Percentiles rank a stretch among this genome's conserved stretches.
phyloP scores from a whole-genome alignment of 2,329 filamentous ascomycete species.

The Xylariaceae sp. region DNA sequence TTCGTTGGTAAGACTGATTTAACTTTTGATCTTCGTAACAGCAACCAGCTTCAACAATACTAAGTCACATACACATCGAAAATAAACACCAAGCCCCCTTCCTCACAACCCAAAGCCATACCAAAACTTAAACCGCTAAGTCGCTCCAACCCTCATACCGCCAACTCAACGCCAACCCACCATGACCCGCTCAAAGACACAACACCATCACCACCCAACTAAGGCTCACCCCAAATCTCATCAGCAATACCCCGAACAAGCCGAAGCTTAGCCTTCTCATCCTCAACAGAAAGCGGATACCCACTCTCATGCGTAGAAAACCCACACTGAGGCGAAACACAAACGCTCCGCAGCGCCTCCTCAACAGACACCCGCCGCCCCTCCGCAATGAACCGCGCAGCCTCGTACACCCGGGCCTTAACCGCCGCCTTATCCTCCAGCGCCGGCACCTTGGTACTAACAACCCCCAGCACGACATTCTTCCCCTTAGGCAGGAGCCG shows the following conservation, averaged over 20 bases:
- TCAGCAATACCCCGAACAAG: constrained; percentile 69
- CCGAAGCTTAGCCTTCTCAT: constrained; percentile 69
- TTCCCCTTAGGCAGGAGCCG: constrained; percentile 57
- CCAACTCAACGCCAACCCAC: background rate
- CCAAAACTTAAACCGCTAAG: no score
- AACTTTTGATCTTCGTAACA: no score
- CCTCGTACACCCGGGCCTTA: constrained; percentile 55
- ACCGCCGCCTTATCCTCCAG: constrained; percentile 62
- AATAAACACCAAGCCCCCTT: no score
- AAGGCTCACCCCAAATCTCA: constrained; percentile 60
- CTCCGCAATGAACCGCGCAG: constrained; percentile 65
- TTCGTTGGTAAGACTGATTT: background rate
- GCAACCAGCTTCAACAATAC: no score
- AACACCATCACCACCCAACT: background rate
- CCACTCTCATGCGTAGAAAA: constrained; percentile 72
- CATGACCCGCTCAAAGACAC: background rate
- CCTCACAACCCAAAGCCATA: no score
- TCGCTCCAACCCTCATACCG: background rate
- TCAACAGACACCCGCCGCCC: constrained; percentile 60
- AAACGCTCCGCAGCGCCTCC: constrained; percentile 64
- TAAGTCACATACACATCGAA: no score
- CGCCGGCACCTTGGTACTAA: constrained; percentile 59
- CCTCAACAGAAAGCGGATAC: constrained; percentile 63
- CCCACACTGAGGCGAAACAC: constrained; percentile 67
- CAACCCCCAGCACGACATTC: constrained; percentile 60